Base-by-base conservation (phyloP, 805 yeast genomes). In the Sungouiozyma intestinalis region DNA sequence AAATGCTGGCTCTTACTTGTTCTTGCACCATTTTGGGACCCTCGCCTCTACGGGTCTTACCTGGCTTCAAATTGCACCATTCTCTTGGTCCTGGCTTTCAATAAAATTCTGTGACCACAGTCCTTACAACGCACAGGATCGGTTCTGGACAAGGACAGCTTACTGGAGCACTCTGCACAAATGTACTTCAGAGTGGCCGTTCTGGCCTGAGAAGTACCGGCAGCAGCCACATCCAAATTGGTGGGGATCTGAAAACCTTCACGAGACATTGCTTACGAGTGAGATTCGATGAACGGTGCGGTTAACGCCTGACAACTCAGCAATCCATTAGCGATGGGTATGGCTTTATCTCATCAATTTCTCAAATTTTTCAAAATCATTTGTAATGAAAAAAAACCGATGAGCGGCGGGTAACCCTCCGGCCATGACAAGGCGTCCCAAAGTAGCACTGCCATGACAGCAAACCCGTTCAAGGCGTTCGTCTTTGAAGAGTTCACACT, bases 71-170 rank as follows among this genome's bases (percentile, higher is more conserved):
- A 82, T 65, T 82, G 88, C 41, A 82, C 94, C 94, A 90, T 85
- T 71, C 97, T 79, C 73, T 88, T 85, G 39, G 97, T 90, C 71
- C 98, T 82, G 48, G 96, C 95, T 71, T 92, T 92, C 71, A 90
- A 85, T 48, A 92, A 71, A 46, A 92, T 97, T 69, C 98, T 82
- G 69, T 92, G 97, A 49, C 98, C 98, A 67, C 98, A 92, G 54
- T 88, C 95, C 67, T 87, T 88, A 69, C 98, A 92, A 70, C 97
- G 84, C 50, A 92, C 95, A 24, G 97, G 95, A 64, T 92, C 98
- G 53, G 84, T 85, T 67, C 90, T 86, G 41, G 86, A 80, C 52
- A 92, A 75, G 2, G 94, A 78, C 53, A 88, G 82, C 42, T 81
- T 79, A 43, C 88, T 77, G 7, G 97, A 95, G 67, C 98, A 92